phyloP scores from a whole-genome alignment of 257 asterid species.

The Solanum sejunctum region DNA sequence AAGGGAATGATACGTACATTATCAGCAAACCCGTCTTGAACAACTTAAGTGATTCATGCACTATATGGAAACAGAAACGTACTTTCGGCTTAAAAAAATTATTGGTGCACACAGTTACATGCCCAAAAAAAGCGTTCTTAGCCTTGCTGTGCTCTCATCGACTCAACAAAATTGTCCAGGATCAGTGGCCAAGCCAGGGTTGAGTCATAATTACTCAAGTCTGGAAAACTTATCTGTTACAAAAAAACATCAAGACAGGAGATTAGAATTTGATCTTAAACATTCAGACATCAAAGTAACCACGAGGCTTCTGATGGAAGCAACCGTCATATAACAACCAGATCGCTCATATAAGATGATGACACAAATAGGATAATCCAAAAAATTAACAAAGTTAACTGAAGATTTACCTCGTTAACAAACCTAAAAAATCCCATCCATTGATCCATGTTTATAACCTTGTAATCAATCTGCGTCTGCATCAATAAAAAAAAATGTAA shows the following conservation, averaged over 20 bases:
- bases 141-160: constrained; percentile 33
- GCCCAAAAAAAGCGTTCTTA: background rate
- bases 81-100: background rate
- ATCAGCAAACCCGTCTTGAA: background rate
- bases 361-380: background rate
- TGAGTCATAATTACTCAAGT: constrained; percentile 51
- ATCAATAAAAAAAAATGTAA: background rate
- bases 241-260: background rate
- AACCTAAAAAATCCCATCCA: constrained; percentile 87
- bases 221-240: constrained; percentile 68
- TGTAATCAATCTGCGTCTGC: constrained; percentile 72
- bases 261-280: background rate
- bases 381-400: background rate
- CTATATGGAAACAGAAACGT: background rate
- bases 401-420: constrained; percentile 55
- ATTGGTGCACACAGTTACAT: background rate
- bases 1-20: background rate
- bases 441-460: constrained; percentile 81
- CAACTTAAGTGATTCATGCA: background rate
- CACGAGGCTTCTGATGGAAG: background rate
- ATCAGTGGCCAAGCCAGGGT: constrained; percentile 70
- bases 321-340: background rate
- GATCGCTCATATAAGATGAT: background rate
- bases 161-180: constrained; percentile 73
- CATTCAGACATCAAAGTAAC: background rate